phyloP scores from a whole-genome alignment of 2,329 filamentous ascomycete species.

The Cadophora gregata region DNA sequence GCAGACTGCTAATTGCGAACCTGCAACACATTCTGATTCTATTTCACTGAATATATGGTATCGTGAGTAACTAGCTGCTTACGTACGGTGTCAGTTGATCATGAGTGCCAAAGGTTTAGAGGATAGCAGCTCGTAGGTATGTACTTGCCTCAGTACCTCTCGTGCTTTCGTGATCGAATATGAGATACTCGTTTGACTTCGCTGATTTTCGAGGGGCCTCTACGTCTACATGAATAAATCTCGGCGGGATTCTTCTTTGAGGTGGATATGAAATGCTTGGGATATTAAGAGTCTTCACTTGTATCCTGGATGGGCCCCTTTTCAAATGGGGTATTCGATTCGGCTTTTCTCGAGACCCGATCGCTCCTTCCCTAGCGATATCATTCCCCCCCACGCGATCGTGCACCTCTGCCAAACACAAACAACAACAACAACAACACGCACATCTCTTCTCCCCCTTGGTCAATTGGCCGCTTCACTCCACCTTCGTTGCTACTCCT shows the following conservation, averaged over 20 bases:
- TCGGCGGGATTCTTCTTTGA: neutral
- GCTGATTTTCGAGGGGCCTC: no score
- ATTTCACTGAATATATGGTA: no score
- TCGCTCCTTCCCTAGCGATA: neutral
- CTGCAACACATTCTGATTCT: no score
- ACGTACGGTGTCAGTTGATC: no score
- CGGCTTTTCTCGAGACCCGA: neutral
- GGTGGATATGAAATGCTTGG: neutral
- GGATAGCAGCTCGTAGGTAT: no score
- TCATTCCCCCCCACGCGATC: neutral
- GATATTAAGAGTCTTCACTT: neutral
- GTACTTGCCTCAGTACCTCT: no score
- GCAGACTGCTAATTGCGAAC: no score
- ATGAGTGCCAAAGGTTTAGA: no score
- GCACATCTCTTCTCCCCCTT: neutral
- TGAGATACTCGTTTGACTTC: no score
- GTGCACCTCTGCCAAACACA: neutral
- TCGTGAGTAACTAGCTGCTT: no score
- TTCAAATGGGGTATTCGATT: neutral
- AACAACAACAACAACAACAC: slow-evolving; percentile 6
- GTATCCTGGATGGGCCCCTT: neutral
- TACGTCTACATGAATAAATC: neutral
- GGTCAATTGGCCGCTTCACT: slow-evolving; percentile 8
- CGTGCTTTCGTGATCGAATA: no score
- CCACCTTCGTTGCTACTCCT: neutral